These are phyloP conservation scores for Torulaspora globosa DNA, from an alignment of 1,139 yeast genomes.

Conservation along the genomic window DNA sequence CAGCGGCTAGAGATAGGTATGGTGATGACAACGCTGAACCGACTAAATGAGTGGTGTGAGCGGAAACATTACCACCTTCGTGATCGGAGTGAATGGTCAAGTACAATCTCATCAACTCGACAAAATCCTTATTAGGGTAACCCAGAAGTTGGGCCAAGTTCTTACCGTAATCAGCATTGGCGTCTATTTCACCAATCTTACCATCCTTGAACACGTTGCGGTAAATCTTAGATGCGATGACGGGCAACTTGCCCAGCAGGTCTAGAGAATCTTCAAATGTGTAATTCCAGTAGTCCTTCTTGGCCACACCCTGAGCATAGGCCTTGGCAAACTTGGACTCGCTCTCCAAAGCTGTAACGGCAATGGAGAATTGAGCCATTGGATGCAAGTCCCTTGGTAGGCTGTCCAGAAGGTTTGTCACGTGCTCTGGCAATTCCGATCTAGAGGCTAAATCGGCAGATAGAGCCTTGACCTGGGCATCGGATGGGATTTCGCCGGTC, in stretches of 20 bases:
- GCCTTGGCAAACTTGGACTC: slow-evolving; percentile 67
- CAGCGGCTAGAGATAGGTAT: slow-evolving; percentile 41
- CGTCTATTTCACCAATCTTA: slow-evolving; percentile 62
- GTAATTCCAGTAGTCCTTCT: slow-evolving; percentile 66
- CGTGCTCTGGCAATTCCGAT: slow-evolving; percentile 54
- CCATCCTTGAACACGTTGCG: slow-evolving; percentile 53
- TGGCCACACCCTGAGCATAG: slow-evolving; percentile 62
- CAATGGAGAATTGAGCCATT: slow-evolving; percentile 69
- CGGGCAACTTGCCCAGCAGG: slow-evolving; percentile 62
- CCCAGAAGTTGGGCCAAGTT: slow-evolving; percentile 85
- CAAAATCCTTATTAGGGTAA: slow-evolving; percentile 43
- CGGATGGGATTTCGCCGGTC: slow-evolving; percentile 61
- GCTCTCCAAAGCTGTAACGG: slow-evolving; percentile 54
- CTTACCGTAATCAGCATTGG: slow-evolving; percentile 83
- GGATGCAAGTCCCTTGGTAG: slow-evolving; percentile 59
- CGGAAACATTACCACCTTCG: slow-evolving; percentile 47
- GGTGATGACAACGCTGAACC: slow-evolving; percentile 44
- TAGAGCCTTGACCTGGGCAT: slow-evolving; percentile 50
- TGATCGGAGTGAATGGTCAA: slow-evolving; percentile 46
- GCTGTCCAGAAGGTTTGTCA: slow-evolving; percentile 49
- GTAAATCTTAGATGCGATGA: slow-evolving; percentile 63
- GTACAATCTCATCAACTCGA: slow-evolving; percentile 43
- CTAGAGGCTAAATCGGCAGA: slow-evolving; percentile 57
- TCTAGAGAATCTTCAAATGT: slow-evolving; percentile 62
- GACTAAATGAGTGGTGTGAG: slow-evolving; percentile 44